Conservation (phyloP, 2,329 filamentous ascomycete species). For the Penicillium thymicola region DNA sequence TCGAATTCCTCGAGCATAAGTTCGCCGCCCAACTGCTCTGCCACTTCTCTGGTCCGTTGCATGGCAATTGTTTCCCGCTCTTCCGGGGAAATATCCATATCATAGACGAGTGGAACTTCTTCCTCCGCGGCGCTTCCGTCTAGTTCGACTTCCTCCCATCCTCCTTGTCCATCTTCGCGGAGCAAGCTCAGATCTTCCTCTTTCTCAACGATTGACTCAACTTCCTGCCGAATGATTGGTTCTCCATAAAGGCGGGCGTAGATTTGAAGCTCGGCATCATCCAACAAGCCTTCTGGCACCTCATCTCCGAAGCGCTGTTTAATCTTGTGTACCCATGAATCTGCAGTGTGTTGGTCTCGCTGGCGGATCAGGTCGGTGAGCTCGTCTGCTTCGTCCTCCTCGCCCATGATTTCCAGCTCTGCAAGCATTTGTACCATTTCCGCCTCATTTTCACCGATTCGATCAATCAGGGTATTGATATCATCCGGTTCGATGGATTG, state of each 20-base stretch:
- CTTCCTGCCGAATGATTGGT: slow-evolving; percentile 49
- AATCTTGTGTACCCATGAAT: slow-evolving; percentile 60
- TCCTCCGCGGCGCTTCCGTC: slow-evolving; percentile 19
- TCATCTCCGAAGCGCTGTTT: slow-evolving; percentile 73
- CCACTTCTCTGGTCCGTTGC: slow-evolving; percentile 38
- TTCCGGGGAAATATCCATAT: slow-evolving; percentile 27
- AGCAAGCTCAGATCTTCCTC: slow-evolving; percentile 34
- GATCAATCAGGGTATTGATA: slow-evolving; percentile 38
- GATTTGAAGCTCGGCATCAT: slow-evolving; percentile 65
- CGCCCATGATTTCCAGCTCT: slow-evolving; percentile 33
- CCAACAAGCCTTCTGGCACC: slow-evolving; percentile 69
- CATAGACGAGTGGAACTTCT: slow-evolving; percentile 28
- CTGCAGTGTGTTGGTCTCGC: slow-evolving; percentile 32
- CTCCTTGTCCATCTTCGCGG: slow-evolving; percentile 38
- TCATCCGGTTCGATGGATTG: slow-evolving; percentile 24
- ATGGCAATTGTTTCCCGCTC: slow-evolving; percentile 32
- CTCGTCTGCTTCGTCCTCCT: slow-evolving; percentile 27
- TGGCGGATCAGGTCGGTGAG: slow-evolving; percentile 31
- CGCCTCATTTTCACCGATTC: slow-evolving; percentile 36
- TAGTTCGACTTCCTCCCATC: slow-evolving; percentile 36
- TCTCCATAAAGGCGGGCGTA: slow-evolving; percentile 80
- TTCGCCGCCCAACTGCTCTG: slow-evolving; percentile 39
- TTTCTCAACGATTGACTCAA: slow-evolving; percentile 24
- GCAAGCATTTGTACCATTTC: slow-evolving; percentile 35
- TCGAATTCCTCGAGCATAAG: slow-evolving; percentile 45